Evolutionary conservation across 2,329 filamentous ascomycete genomes (phyloP), one percentile per base, ranked within the genome.

Genomic region (Orbilia blumenaviensis): DNA sequence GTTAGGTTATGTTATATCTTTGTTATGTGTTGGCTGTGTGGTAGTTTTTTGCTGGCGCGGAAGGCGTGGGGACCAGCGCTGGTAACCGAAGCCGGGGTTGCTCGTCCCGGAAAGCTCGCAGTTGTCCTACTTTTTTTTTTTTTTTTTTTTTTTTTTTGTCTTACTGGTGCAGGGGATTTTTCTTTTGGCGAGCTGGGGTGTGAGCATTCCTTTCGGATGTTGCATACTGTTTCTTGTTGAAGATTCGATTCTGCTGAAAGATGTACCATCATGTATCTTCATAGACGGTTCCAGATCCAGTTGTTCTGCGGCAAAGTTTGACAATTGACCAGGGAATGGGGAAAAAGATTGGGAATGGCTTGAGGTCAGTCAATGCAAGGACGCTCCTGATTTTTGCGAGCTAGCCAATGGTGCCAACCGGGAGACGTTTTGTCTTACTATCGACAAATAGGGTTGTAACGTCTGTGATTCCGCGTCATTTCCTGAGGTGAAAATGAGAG

Each of bases 401-500:
- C 44, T 48, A 34, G 52, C 41, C 42, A 52, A 60, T 74, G 9
- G 29, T 67, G 38, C 71, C 56, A n/a, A 18, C 27, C 52, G 32
- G 46, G 52, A 56, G 50, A 63, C 44, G 56, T 68, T 64, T 60
- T 62, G 72, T 76, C 64, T 76, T 67, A 76, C 72, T 34, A 38
- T 66, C 72, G 38, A 69, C 72, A 76, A 76, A 76, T 76, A 76
- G 72, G 72, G 64, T 69, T 44, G 41, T 61, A 68, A 76, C 50
- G 34, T 63, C 56, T 76, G 64, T 76, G 72, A 66, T 76, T 75
- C 72, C 72, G 72, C 16, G 58, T 66, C 64, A 21, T 76, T 68
- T 23, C 27, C 34, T 42, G 66, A 16, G 46, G 42, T 16, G 42
- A 56, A 56, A 25, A 18, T 56, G 44, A 34, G 34, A 54, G 69